These are phyloP conservation scores for Saccharomycopsis sp. DNA, from an alignment of 805 yeast genomes.

Conservation along the genomic window DNA sequence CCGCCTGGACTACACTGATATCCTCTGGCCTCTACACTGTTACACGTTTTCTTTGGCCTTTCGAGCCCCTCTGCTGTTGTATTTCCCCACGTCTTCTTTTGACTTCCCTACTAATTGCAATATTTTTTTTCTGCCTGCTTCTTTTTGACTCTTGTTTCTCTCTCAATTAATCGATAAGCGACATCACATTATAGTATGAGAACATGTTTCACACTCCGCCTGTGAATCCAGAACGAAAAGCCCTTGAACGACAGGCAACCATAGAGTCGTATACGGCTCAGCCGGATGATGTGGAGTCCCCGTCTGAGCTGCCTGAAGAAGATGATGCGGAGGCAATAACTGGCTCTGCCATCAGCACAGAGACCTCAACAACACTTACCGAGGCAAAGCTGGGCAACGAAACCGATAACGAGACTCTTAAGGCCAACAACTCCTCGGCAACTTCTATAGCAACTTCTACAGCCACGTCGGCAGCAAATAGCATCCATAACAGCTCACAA, in stretches of 20 bases:
- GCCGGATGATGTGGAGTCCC: not conserved
- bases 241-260: slow-evolving; percentile 8
- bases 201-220: slow-evolving; percentile 22
- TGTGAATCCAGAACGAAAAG: slow-evolving; percentile 13
- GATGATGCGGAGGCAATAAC: not conserved
- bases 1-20: no score
- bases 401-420: not conserved
- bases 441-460: not conserved
- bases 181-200: not conserved
- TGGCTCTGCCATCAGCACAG: not conserved
- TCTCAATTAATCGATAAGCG: not conserved
- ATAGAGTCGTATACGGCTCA: slow-evolving; percentile 14
- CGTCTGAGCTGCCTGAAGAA: not conserved
- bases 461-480: not conserved
- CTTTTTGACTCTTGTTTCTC: not conserved
- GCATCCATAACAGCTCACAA: not conserved
- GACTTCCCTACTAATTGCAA: no score
- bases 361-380: not conserved
- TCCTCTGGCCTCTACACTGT: no score
- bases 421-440: not conserved
- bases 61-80: no score
- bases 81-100: no score
- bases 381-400: not conserved
- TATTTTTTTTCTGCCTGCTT: not conserved
- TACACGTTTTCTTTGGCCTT: no score